Evolutionary conservation across 805 yeast genomes (phyloP).

Genomic region (Ogataea kodamae): DNA sequence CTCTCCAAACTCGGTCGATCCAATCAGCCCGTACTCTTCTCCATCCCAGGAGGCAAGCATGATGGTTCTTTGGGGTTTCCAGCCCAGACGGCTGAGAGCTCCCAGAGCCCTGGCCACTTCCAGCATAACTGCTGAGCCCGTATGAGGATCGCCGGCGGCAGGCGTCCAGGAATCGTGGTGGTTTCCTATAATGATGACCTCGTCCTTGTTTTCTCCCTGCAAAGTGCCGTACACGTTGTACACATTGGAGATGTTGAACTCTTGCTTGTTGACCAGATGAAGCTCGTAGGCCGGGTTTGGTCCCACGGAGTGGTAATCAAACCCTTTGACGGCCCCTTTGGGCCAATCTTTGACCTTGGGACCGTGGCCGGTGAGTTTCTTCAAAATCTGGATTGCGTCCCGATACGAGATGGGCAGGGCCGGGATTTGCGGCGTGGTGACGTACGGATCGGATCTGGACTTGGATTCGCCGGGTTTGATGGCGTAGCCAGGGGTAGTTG

Average conservation of each 20-base stretch:
- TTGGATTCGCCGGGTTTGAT: slow-evolving; percentile 54
- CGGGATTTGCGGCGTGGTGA: slow-evolving; percentile 61
- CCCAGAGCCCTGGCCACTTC: slow-evolving; percentile 63
- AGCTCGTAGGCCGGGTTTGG: slow-evolving; percentile 40
- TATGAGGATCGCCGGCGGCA: slow-evolving; percentile 77
- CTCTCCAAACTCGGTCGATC: slow-evolving; percentile 78
- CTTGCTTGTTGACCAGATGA: slow-evolving; percentile 58
- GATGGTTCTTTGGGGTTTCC: slow-evolving; percentile 73
- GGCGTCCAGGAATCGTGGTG: slow-evolving; percentile 81
- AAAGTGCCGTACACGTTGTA: slow-evolving; percentile 61
- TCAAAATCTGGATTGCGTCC: slow-evolving; percentile 62
- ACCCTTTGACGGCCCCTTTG: slow-evolving; percentile 34
- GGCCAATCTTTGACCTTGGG: slow-evolving; percentile 31
- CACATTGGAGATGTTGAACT: slow-evolving; percentile 57
- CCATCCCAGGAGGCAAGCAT: slow-evolving; percentile 80
- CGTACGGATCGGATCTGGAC: slow-evolving; percentile 46
- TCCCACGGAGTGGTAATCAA: slow-evolving; percentile 33
- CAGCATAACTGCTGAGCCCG: slow-evolving; percentile 62
- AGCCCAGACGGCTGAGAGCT: slow-evolving; percentile 49
- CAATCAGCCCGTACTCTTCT: slow-evolving; percentile 67
- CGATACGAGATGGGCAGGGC: slow-evolving; percentile 63
- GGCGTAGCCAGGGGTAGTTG: slow-evolving; percentile 70
- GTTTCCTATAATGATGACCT: slow-evolving; percentile 64
- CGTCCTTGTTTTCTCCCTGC: slow-evolving; percentile 51
- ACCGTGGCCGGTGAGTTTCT: slow-evolving; percentile 58